Percentiles rank a stretch among this genome's conserved stretches.
These are phyloP conservation scores for Xylaria sp. DNA, from an alignment of 2,329 filamentous ascomycete species.

Conservation along the genomic window DNA sequence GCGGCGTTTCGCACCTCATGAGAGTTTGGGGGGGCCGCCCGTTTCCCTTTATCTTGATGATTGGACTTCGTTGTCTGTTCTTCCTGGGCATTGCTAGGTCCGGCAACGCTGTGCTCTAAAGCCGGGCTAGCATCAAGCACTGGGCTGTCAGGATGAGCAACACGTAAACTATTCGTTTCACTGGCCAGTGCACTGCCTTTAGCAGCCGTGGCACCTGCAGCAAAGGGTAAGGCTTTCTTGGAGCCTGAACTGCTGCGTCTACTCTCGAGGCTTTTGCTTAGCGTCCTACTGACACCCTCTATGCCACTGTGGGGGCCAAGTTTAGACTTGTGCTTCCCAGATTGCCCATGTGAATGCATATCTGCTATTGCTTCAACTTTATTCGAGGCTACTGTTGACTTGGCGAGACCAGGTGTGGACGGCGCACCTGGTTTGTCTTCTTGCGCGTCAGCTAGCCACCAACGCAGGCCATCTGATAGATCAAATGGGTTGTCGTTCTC, in stretches of 20 bases:
- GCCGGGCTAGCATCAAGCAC: slow-evolving; percentile 50
- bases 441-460: slow-evolving; percentile 93
- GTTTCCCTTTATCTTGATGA: slow-evolving; percentile 37
- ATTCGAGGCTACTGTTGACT: slow-evolving; percentile 89
- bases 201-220: slow-evolving; percentile 53
- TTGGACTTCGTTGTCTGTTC: slow-evolving; percentile 39
- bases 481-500: slow-evolving; percentile 98
- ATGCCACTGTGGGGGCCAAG: slow-evolving; percentile 65
- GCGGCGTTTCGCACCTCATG: slow-evolving; percentile 64
- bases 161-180: slow-evolving; percentile 68
- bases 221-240: slow-evolving; percentile 75
- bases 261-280: slow-evolving; percentile 90
- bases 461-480: slow-evolving; percentile 90
- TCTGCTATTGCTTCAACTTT: slow-evolving; percentile 87
- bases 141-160: slow-evolving; percentile 55
- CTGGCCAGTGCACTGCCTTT: slow-evolving; percentile 65
- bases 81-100: slow-evolving; percentile 43
- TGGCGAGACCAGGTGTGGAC: slow-evolving; percentile 89
- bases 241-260: slow-evolving; percentile 88
- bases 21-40: slow-evolving; percentile 34
- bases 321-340: slow-evolving; percentile 55
- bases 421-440: slow-evolving; percentile 94
- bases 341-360: slow-evolving; percentile 62
- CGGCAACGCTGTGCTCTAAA: slow-evolving; percentile 40
- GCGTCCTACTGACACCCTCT: slow-evolving; percentile 78